These are phyloP conservation scores for Coprinopsis strossmayeri DNA, from an alignment of 768 basidiomycete genomes.

Conservation along the genomic window DNA sequence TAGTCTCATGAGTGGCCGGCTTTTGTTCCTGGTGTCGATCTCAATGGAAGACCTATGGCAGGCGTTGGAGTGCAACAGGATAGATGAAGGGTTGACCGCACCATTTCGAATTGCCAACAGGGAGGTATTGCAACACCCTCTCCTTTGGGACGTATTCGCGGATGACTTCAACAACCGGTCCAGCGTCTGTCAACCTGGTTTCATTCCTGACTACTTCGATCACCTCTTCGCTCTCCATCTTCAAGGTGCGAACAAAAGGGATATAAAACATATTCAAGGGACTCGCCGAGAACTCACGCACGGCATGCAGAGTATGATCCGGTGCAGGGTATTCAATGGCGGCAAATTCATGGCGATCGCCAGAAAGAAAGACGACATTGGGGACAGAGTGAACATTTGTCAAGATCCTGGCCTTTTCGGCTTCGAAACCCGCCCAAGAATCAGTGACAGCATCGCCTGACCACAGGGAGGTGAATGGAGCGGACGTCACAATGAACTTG, in stretches of 20 bases:
- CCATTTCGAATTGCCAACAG: conserved; percentile 66
- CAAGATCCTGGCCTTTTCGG: conserved; percentile 55
- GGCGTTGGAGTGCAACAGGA: no score
- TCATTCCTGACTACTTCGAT: conserved; percentile 29
- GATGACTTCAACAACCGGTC: conserved; percentile 16
- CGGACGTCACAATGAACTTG: conserved; percentile 72
- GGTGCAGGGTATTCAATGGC: conserved; percentile 51
- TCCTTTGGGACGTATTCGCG: conserved; percentile 43
- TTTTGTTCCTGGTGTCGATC: conserved; percentile 52
- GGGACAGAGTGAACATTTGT: conserved; percentile 56
- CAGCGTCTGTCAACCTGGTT: conserved; percentile 18
- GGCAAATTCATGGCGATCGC: conserved; percentile 78
- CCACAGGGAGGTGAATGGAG: conserved; percentile 75
- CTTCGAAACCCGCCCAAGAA: conserved; percentile 61
- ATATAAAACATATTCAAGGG: conserved; percentile 69
- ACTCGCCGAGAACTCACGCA: conserved; percentile 63
- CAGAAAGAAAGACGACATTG: conserved; percentile 64
- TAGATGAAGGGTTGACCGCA: conserved; percentile 17
- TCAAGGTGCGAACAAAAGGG: conserved; percentile 51
- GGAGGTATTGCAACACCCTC: conserved; percentile 51
- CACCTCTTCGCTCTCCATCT: conserved; percentile 33
- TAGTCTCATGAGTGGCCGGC: conserved; percentile 45
- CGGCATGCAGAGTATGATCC: conserved; percentile 27
- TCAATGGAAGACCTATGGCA: conserved; percentile 67
- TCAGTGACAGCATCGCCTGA: conserved; percentile 52